Conservation (phyloP, 2,329 filamentous ascomycete genomes). For the Cladosporium sp. region DNA sequence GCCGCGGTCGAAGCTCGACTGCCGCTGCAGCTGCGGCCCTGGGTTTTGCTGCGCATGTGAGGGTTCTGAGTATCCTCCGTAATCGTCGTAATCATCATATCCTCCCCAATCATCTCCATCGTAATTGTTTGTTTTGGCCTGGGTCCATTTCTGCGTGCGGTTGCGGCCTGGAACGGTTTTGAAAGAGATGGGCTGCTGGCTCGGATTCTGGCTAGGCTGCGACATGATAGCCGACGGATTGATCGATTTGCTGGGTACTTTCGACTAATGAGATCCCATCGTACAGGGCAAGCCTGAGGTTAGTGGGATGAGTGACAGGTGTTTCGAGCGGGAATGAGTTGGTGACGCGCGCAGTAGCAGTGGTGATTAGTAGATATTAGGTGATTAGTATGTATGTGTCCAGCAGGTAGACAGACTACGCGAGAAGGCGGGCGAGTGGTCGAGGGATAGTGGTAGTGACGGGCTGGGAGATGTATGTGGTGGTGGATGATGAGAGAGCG, state of each 20-base stretch:
- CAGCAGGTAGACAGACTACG: not conserved
- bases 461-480: not conserved
- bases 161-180: conserved; percentile 83
- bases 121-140: conserved; percentile 82
- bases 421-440: not conserved
- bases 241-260: not conserved
- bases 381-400: conserved; percentile 4
- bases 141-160: conserved; percentile 94
- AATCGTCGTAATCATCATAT: conserved; percentile 57
- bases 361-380: conserved; percentile 6
- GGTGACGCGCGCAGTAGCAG: not conserved
- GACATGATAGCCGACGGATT: conserved; percentile 24
- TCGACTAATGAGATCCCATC: conserved; percentile 2
- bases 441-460: not conserved
- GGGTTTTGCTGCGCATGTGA: conserved; percentile 28
- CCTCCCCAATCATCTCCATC: conserved; percentile 93
- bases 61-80: conserved; percentile 53
- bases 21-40: conserved; percentile 32
- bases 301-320: not conserved
- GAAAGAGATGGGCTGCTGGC: conserved; percentile 58
- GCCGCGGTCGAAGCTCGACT: conserved; percentile 56
- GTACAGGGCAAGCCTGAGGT: conserved; percentile 1
- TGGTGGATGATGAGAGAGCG: not conserved
- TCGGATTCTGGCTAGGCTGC: conserved; percentile 18
- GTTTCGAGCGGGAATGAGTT: not conserved